Evolutionary conservation across 2,329 filamentous ascomycete genomes (phyloP), one percentile per base, ranked within the genome.

Genomic region (Exserohilum turcica): DNA sequence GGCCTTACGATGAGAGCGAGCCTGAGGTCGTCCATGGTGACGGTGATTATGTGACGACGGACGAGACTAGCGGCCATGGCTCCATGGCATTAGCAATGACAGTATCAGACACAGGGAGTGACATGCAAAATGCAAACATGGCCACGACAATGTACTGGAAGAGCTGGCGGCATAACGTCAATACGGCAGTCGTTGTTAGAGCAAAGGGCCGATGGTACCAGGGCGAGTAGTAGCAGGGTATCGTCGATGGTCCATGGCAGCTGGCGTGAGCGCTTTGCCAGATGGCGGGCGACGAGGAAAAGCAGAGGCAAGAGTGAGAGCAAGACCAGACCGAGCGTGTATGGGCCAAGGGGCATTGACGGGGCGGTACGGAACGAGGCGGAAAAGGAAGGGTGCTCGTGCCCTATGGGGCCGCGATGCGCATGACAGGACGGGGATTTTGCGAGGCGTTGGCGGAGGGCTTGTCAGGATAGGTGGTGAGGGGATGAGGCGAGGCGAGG

Each of bases 241-340:
- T 70, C 66, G 40, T 71, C 64, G 7, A 53, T 48, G 5, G 60
- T 54, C 55, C 59, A 64, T 31, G 44, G 29, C 6, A 61, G 33
- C 8, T 49, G 40, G 44, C 50, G 63, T 43, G 57, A 57, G 13
- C 53, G 57, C 54, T 70, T 71, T 28, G 61, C 51, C 8, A 35
- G 35, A 47, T 60, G 57, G 12, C 68, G 65, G 13, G 59, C 62
- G 12, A 54, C 18, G 6, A 66, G 42, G 38, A 64, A 67, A 13
- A 62, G 36, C 16, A 60, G 56, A 24, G 62, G 51, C 29, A 66
- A 38, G 5, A 57, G 32, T 12, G 63, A 54, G 29, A 70, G 56
- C 18, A 64, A 21, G 6, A 58, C 49, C 32, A 61, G 51, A 18
- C 48, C 49, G 18, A 54, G 53, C 35, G 64, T 33, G 36, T 56